Conservation (phyloP, 257 asterid species). For the Striga asiatica region DNA sequence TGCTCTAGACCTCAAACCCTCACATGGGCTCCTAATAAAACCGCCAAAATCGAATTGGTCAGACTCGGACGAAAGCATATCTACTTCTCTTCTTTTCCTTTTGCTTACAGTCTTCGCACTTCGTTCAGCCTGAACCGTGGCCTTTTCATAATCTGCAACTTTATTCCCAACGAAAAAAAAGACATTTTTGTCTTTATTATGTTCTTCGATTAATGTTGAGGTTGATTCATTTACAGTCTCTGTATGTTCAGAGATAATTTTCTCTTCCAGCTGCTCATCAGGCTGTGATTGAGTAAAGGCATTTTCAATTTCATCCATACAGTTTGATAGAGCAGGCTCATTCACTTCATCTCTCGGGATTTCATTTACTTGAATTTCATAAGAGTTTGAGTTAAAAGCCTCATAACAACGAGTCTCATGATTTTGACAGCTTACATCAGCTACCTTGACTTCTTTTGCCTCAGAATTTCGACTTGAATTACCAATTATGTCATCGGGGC, state of each 20-base stretch:
- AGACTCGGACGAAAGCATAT: constrained; percentile 21
- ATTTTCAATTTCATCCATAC: constrained; percentile 17
- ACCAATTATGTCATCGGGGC: not conserved
- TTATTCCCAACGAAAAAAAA: constrained; percentile 11
- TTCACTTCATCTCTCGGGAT: constrained; percentile 17
- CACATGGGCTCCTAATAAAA: constrained; percentile 81
- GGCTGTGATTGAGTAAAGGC: constrained; percentile 6
- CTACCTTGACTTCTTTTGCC: constrained; percentile 19
- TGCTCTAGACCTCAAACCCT: constrained; percentile 75
- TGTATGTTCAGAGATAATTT: constrained; percentile 16
- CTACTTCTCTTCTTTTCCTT: constrained; percentile 49
- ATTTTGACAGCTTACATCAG: too few species aligned
- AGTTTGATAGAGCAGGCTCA: constrained; percentile 17
- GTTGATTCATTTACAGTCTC: constrained; percentile 6
- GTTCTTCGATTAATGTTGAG: not conserved
- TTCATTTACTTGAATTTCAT: constrained; percentile 25
- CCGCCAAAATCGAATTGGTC: constrained; percentile 19
- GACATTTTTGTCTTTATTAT: constrained; percentile 6
- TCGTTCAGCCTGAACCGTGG: constrained; percentile 8
- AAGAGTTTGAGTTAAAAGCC: too few species aligned
- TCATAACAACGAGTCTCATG: too few species aligned
- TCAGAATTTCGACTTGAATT: constrained; percentile 11
- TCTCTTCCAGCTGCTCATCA: constrained; percentile 24
- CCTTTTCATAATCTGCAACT: constrained; percentile 15
- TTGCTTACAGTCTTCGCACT: constrained; percentile 25